These are phyloP conservation scores for Geotrichum citri-aurantii DNA, from an alignment of 1,139 yeast species.

Conservation along the genomic window DNA sequence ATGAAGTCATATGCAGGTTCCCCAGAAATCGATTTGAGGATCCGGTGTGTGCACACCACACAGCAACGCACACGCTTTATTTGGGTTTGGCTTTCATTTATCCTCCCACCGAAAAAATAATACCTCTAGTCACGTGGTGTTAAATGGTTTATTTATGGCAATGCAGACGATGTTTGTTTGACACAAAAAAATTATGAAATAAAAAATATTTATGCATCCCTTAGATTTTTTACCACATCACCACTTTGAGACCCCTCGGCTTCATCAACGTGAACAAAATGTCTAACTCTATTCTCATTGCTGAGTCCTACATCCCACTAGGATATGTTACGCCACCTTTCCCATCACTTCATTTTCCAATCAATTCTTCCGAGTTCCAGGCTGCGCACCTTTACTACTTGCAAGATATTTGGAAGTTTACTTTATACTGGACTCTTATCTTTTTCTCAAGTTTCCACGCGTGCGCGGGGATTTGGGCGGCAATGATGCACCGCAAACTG, in stretches of 20 bases:
- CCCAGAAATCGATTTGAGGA: not conserved
- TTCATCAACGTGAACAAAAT: not conserved
- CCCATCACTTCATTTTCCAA: constrained; percentile 79
- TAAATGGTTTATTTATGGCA: not conserved
- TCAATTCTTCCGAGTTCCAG: constrained; percentile 40
- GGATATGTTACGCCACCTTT: constrained; percentile 76
- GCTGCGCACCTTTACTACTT: constrained; percentile 61
- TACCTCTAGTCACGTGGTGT: not conserved
- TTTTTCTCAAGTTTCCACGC: constrained; percentile 55
- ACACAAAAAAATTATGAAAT: too few species aligned
- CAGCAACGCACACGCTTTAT: not conserved
- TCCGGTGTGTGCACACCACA: not conserved
- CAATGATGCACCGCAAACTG: constrained; percentile 43
- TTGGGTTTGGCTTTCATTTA: not conserved
- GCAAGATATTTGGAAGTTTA: constrained; percentile 77
- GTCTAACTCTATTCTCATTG: constrained; percentile 2
- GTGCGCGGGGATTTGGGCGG: constrained; percentile 61
- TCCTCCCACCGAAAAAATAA: too few species aligned
- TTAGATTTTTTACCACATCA: not conserved
- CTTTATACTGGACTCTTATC: constrained; percentile 74
- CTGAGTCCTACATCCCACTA: constrained; percentile 49
- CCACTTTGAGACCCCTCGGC: not conserved
- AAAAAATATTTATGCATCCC: too few species aligned
- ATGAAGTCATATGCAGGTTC: not conserved
- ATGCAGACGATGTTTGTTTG: not conserved